Conservation (phyloP, 2,329 filamentous ascomycete species). For the Fusarium heterosporum region DNA sequence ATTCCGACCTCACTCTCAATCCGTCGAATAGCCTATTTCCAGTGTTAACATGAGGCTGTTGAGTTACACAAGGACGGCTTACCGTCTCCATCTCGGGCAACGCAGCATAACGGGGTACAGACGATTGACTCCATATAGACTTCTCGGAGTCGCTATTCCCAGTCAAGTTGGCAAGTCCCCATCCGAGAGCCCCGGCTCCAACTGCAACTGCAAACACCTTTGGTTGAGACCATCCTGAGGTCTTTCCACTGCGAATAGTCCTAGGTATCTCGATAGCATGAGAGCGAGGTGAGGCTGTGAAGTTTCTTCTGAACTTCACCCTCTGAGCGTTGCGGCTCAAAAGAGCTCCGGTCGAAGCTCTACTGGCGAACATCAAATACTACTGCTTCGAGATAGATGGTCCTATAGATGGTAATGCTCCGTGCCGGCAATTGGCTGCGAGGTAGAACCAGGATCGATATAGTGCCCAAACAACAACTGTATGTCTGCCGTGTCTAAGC, state of each 20-base stretch:
- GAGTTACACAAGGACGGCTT: constrained; percentile 22
- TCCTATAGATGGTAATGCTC: not conserved
- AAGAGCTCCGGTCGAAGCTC: constrained; percentile 33
- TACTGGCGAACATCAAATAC: constrained; percentile 33
- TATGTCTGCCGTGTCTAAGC: constrained; percentile 33
- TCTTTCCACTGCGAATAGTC: constrained; percentile 7
- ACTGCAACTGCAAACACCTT: constrained; percentile 55
- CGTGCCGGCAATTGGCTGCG: constrained; percentile 15
- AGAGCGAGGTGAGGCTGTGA: constrained; percentile 25
- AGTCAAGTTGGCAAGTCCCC: constrained; percentile 53
- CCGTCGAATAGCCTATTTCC: constrained; percentile 63
- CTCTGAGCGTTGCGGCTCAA: constrained; percentile 32
- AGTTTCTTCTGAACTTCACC: constrained; percentile 21
- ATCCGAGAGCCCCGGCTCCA: constrained; percentile 56
- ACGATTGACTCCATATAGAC: constrained; percentile 31
- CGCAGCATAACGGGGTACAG: constrained; percentile 54
- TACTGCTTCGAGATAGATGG: not conserved
- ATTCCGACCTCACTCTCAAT: constrained; percentile 62
- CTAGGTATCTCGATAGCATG: constrained; percentile 16
- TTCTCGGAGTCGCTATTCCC: constrained; percentile 15
- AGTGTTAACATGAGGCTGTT: constrained; percentile 13
- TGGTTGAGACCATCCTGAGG: constrained; percentile 47
- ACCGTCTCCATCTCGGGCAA: constrained; percentile 58
- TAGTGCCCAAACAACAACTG: constrained; percentile 5
- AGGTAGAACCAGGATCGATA: constrained; percentile 28